Base-by-base conservation (phyloP, 1,139 yeast genomes). In the Yamadazyma sp. region DNA sequence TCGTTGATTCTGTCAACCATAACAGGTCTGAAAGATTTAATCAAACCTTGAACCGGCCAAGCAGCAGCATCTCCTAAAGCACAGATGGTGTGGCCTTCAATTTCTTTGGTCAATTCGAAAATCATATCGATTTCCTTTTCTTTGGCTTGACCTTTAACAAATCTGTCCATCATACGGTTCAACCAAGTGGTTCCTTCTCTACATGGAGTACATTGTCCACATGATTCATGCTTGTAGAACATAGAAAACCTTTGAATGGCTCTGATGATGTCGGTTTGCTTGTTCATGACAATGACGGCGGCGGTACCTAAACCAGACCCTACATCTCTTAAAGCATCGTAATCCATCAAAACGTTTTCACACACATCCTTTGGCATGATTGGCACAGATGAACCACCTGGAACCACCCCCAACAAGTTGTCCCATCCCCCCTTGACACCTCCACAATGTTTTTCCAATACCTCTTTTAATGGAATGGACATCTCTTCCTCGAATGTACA, bases 171-270 rank as follows among this genome's bases (percentile, higher is more conserved):
- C 77, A 86, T 82, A 65, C 79, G 83, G 46, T 76, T 73, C 50
- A 87, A 69, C 86, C 92, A 87, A 24, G 95, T 83, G 35, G 96
- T 87, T 46, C 96, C 96, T 69, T 87, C 96, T 65, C 96, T 82
- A 69, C 96, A 87, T 44, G 96, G 96, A 12, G 96, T 87, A 72
- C 95, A 87, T 69, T 87, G 95, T 46, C 95, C 95, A 69, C 95
- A 87, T 9, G 94, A 84, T 73, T 87, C 95, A 64, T 87, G 95
- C 69, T 83, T 85, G 71, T 86, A 87, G 62, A 87, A 87, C 39
- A 83, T 79, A 34, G 91, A 64, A 55, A 87, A 79, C 64, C 95
- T 77, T 64, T 87, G 94, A 59, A 87, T 87, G 48, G 92, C 94
- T 51, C 88, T 78, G 45, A 87, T 79, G 43, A 87, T 77, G 60